phyloP scores from a whole-genome alignment of 2,329 filamentous ascomycete genomes.

The Cladosporium austrohemisphaericum region DNA sequence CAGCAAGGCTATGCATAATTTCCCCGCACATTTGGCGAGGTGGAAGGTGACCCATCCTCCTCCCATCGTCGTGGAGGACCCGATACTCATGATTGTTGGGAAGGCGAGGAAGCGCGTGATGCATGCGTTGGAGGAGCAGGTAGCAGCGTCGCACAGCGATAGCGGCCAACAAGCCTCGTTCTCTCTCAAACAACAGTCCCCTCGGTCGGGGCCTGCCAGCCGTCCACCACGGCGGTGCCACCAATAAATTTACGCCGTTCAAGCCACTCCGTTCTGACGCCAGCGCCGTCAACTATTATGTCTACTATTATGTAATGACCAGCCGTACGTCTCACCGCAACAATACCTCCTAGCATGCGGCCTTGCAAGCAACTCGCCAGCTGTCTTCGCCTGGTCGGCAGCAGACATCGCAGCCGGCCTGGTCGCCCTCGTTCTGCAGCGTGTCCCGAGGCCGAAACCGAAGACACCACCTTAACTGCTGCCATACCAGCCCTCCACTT shows the following conservation, averaged over 20 bases:
- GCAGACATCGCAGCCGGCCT: neutral
- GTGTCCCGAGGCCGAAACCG: too few relatives aligned
- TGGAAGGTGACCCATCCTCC: too few relatives aligned
- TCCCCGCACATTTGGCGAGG: conserved; percentile 6
- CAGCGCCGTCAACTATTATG: conserved; percentile 8
- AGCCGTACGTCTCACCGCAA: conserved; percentile 1
- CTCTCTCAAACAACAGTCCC: neutral
- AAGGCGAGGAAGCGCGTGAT: too few relatives aligned
- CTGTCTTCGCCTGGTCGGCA: neutral
- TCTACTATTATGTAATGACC: neutral
- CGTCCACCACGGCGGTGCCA: neutral
- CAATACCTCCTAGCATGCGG: neutral
- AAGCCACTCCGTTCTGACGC: neutral
- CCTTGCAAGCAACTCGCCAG: neutral
- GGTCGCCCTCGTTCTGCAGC: neutral
- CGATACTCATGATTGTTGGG: too few relatives aligned
- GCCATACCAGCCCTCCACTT: conserved; percentile 2
- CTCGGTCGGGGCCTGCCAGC: neutral
- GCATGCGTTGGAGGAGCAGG: too few relatives aligned
- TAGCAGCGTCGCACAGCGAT: too few relatives aligned
- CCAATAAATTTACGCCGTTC: neutral
- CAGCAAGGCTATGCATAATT: neutral
- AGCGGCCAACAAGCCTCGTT: neutral
- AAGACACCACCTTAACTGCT: too few relatives aligned
- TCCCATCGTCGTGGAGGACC: too few relatives aligned